Evolutionary conservation across 768 basidiomycete species (phyloP).

Genomic region (Tylopilus vinaceipallidus): DNA sequence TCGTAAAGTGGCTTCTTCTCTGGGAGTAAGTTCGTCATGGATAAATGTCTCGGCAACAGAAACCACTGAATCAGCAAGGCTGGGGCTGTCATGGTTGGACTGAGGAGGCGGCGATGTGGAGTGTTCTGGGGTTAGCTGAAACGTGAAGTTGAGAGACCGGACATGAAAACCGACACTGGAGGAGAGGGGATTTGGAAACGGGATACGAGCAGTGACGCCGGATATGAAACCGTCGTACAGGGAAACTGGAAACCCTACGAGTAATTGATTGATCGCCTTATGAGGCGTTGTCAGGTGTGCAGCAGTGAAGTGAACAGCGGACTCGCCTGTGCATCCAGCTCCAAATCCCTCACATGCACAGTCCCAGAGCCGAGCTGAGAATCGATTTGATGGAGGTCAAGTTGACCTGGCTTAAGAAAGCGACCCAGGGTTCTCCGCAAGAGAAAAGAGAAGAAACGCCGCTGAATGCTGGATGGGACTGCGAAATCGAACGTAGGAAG

Average conservation of each 20-base stretch:
- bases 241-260: constrained; percentile 62
- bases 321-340: constrained; percentile 73
- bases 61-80: constrained; percentile 75
- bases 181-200: constrained; percentile 82
- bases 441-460: constrained; percentile 86
- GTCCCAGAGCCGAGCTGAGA: constrained; percentile 91
- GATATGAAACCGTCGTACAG: constrained; percentile 73
- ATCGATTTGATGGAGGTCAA: constrained; percentile 84
- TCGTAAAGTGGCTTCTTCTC: constrained; percentile 69
- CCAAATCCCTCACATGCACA: constrained; percentile 81
- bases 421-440: constrained; percentile 82
- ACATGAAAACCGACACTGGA: constrained; percentile 70
- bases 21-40: constrained; percentile 71
- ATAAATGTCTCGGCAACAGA: constrained; percentile 87
- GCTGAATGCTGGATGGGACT: constrained; percentile 73
- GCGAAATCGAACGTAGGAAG: constrained; percentile 65
- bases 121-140: constrained; percentile 41
- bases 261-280: constrained; percentile 76
- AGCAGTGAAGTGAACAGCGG: constrained; percentile 1
- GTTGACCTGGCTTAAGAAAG: constrained; percentile 84
- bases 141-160: constrained; percentile 65
- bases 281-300: constrained; percentile 14
- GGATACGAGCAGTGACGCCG: constrained; percentile 73
- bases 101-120: constrained; percentile 8
- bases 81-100: constrained; percentile 26